phyloP scores from a whole-genome alignment of 192 early-diverging fungal genomes.

The Umbelopsis sp. region DNA sequence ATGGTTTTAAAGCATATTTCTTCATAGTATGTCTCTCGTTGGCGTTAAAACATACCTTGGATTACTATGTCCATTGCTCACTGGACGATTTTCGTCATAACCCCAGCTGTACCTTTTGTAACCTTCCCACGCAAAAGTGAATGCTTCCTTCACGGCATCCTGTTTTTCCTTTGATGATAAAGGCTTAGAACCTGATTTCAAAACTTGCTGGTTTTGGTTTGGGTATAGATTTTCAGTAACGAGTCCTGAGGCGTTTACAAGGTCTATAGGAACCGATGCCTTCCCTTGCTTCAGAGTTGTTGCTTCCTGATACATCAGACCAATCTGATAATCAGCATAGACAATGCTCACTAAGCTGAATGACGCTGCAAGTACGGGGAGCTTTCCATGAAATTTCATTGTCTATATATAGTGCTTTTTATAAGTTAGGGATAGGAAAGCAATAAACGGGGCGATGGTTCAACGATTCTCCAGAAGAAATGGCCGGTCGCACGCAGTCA shows the following conservation, averaged over 20 bases:
- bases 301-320: neutral
- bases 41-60: slow-evolving; percentile 25
- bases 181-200: neutral
- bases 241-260: neutral
- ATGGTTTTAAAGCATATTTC: neutral
- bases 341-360: neutral
- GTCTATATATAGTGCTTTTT: neutral
- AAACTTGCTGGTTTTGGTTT: neutral
- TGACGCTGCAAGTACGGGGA: neutral
- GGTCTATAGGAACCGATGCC: neutral
- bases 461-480: neutral
- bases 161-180: slow-evolving; percentile 30
- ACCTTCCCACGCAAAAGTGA: slow-evolving; percentile 71
- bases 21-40: neutral
- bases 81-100: slow-evolving; percentile 66
- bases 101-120: slow-evolving; percentile 82
- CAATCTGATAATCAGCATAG: neutral
- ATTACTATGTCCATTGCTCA: slow-evolving; percentile 34
- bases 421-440: neutral
- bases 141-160: slow-evolving; percentile 60
- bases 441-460: neutral
- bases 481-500: neutral
- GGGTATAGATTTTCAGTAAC: neutral
- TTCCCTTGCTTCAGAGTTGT: neutral
- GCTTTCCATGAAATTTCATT: neutral